Percentiles rank a stretch among this genome's conserved stretches.
Conservation (phyloP, 2,329 filamentous ascomycete species). For the Kalmusia sp. region DNA sequence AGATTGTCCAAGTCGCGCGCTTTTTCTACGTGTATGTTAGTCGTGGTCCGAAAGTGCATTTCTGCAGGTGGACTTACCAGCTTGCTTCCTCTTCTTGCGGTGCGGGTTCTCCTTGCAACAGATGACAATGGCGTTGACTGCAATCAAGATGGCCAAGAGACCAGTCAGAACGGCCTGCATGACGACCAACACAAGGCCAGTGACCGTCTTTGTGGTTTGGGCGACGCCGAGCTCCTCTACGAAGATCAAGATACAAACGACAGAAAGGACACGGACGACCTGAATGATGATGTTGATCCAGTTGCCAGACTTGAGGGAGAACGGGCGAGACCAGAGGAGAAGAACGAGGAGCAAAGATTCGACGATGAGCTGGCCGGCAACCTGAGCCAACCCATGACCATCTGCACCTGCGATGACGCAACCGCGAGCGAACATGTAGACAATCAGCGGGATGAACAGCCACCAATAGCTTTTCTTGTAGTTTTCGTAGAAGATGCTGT, state of each 20-base stretch:
- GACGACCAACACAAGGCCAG: conserved; percentile 91
- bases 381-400: conserved; percentile 83
- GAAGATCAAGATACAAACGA: conserved; percentile 88
- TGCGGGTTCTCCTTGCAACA: conserved; percentile 91
- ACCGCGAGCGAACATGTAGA: conserved; percentile 91
- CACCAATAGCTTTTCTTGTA: conserved; percentile 98
- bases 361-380: conserved; percentile 78
- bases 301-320: conserved; percentile 84
- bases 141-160: conserved; percentile 83
- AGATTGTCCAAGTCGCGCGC: conserved; percentile 79
- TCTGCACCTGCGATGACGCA: conserved; percentile 84
- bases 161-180: conserved; percentile 86
- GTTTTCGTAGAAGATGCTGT: conserved; percentile 95
- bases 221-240: conserved; percentile 90
- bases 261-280: conserved; percentile 84
- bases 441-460: conserved; percentile 87
- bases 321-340: conserved; percentile 85
- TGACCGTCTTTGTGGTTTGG: conserved; percentile 92
- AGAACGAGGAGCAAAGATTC: conserved; percentile 81
- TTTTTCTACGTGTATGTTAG: conserved; percentile 68
- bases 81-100: conserved; percentile 84
- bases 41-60: not conserved
- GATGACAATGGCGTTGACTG: conserved; percentile 83
- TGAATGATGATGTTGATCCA: conserved; percentile 95
- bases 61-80: conserved; percentile 68